phyloP scores from a whole-genome alignment of 2,329 filamentous ascomycete species.

The Botrytis tulipae region DNA sequence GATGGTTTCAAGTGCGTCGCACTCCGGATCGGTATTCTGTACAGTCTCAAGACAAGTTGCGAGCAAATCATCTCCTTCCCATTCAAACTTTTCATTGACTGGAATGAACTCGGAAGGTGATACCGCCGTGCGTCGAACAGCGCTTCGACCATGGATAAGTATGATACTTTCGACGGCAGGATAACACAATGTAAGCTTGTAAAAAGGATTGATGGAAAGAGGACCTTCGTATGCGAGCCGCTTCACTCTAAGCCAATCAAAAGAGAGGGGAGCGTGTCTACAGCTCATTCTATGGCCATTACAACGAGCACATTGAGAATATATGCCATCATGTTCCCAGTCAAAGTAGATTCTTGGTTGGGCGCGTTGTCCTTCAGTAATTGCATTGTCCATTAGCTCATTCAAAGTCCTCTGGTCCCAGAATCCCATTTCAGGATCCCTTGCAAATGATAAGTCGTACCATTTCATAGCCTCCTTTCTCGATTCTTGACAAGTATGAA shows the following conservation, averaged over 20 bases:
- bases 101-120: not conserved
- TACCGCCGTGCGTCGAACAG: not conserved
- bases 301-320: not conserved
- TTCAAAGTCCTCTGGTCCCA: not conserved
- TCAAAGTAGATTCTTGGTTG: not conserved
- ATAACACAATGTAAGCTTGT: not conserved
- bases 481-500: slow-evolving; percentile 3
- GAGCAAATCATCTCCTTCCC: not conserved
- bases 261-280: slow-evolving; percentile 1
- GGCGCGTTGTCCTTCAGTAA: not conserved
- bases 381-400: not conserved
- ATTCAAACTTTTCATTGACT: not conserved
- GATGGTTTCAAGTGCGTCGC: not conserved
- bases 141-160: not conserved
- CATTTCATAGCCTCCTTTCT: not conserved
- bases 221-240: not conserved
- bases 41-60: not conserved
- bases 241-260: not conserved
- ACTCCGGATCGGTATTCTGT: not conserved
- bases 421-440: not conserved
- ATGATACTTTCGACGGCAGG: slow-evolving; percentile 1
- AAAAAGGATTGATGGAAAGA: not conserved
- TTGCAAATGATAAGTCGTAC: slow-evolving; percentile 10
- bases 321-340: slow-evolving; percentile 6
- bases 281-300: not conserved